These are phyloP conservation scores for Aegilops bicornis DNA, from an alignment of 176 grass and related monocot species.

Conservation along the genomic window DNA sequence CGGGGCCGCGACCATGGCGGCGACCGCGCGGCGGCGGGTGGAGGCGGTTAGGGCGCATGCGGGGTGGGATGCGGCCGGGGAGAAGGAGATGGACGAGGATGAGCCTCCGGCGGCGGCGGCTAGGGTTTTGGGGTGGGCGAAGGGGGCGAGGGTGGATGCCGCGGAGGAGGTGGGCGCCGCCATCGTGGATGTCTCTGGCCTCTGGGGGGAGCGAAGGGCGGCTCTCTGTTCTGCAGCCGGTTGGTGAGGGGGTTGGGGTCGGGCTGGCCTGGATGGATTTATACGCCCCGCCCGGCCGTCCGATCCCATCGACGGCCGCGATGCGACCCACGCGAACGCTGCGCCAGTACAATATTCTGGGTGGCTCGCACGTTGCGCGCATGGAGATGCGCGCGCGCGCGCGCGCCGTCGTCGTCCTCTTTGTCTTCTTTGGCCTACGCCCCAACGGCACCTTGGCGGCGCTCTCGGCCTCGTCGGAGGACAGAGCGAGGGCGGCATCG, in stretches of 20 bases:
- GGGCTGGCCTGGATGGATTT: background rate
- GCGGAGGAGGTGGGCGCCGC: conserved; percentile 50
- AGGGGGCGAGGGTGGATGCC: conserved; percentile 28
- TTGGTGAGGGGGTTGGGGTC: background rate
- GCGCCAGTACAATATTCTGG: background rate
- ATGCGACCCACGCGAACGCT: background rate
- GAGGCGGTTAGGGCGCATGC: background rate
- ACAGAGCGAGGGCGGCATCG: no score
- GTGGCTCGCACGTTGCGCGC: background rate
- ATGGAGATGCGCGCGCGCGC: background rate
- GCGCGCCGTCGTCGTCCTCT: no score
- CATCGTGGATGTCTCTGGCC: conserved; percentile 25
- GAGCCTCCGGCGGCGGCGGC: background rate
- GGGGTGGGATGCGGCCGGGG: conserved; percentile 5
- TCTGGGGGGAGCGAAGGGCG: background rate
- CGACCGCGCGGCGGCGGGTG: conserved; percentile 31
- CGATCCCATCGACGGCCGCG: background rate
- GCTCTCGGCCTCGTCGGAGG: no score
- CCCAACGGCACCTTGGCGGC: no score
- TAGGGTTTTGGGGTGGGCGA: conserved; percentile 59
- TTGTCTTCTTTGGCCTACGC: no score
- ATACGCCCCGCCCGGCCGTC: conserved; percentile 3
- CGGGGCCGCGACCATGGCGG: conserved; percentile 46
- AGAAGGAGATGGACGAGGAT: background rate
- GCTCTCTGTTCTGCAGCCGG: background rate